Conservation (phyloP, 2,329 filamentous ascomycete species). For the Fusarium domesticum region DNA sequence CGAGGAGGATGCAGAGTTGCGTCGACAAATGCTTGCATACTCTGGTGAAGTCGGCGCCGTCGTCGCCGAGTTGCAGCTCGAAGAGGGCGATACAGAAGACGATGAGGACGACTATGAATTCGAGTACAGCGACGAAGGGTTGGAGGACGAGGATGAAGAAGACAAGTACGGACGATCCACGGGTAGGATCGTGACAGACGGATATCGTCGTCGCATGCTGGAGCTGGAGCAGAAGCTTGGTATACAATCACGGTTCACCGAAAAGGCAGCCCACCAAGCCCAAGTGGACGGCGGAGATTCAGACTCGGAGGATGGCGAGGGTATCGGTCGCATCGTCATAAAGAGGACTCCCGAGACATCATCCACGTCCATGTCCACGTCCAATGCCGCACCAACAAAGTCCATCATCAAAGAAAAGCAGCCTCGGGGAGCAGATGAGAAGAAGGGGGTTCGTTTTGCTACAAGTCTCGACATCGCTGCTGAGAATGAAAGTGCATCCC, state of each 20-base stretch:
- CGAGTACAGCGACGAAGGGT: conserved; percentile 51
- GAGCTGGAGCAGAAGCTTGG: conserved; percentile 75
- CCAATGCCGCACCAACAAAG: conserved; percentile 29
- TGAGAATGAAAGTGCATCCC: conserved; percentile 26
- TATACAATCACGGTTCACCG: conserved; percentile 51
- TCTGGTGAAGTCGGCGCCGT: conserved; percentile 87
- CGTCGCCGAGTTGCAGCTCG: conserved; percentile 85
- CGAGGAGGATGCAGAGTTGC: conserved; percentile 73
- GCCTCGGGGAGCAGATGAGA: conserved; percentile 27
- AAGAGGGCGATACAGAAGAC: conserved; percentile 61
- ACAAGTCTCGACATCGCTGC: conserved; percentile 67
- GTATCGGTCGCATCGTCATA: conserved; percentile 57
- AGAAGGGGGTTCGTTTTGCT: conserved; percentile 82
- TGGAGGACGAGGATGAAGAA: conserved; percentile 52
- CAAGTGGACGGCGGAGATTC: conserved; percentile 36
- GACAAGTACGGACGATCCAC: conserved; percentile 71
- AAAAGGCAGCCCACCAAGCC: conserved; percentile 48
- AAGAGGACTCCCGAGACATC: conserved; percentile 27
- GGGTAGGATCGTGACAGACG: conserved; percentile 63
- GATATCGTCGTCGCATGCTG: conserved; percentile 79
- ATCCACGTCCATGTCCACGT: conserved; percentile 15
- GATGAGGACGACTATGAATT: conserved; percentile 54
- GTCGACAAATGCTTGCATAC: conserved; percentile 88
- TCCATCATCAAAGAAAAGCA: conserved; percentile 35
- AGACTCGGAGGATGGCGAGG: conserved; percentile 37